phyloP scores from a whole-genome alignment of 345 rosid genomes.

The Garcia nutans region DNA sequence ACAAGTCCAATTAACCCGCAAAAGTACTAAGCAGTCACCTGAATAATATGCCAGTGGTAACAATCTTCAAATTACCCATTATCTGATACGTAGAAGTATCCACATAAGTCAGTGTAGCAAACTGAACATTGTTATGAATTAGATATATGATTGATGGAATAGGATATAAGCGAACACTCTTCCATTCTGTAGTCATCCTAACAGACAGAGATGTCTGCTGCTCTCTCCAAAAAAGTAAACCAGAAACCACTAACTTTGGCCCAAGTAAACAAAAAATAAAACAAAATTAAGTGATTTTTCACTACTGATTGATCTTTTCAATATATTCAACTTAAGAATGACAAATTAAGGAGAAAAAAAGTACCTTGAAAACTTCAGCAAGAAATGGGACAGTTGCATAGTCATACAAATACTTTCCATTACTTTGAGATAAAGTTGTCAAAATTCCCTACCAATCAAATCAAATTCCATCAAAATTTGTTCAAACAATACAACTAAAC shows the following conservation, averaged over 20 bases:
- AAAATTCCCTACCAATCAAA: constrained; percentile 63
- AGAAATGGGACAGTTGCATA: constrained; percentile 96
- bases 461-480: no score
- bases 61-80: constrained; percentile 98
- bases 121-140: constrained; percentile 91
- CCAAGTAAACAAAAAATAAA: background rate
- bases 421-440: constrained; percentile 85
- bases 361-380: constrained; percentile 88
- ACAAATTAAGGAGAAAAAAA: background rate
- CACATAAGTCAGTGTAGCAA: constrained; percentile 83
- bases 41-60: constrained; percentile 82
- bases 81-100: constrained; percentile 96
- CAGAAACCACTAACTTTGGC: constrained; percentile 71
- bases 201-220: constrained; percentile 36
- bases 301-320: background rate
- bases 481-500: background rate
- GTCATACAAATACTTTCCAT: constrained; percentile 81
- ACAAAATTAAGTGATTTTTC: no score
- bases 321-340: background rate
- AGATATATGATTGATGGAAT: constrained; percentile 87
- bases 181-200: constrained; percentile 89
- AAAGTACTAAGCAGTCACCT: constrained; percentile 47
- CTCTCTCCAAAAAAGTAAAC: constrained; percentile 81
- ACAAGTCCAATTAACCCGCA: background rate
- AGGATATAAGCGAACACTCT: constrained; percentile 69